Evolutionary conservation across 768 basidiomycete species (phyloP), one percentile per base, ranked within the genome.

Genomic region (Pleurotus tuber-regium): DNA sequence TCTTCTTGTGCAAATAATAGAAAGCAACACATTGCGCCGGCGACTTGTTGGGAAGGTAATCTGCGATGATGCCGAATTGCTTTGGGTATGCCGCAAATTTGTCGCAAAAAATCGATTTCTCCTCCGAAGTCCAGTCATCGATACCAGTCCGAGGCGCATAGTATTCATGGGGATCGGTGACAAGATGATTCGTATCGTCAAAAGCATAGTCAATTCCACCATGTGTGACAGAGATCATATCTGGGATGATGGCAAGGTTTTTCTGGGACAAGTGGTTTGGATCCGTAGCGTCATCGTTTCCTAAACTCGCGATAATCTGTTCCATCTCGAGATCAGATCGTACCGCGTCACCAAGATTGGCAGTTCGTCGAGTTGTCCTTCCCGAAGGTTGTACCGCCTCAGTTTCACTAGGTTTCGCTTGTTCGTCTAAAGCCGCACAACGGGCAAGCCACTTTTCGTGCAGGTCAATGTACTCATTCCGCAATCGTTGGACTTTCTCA

Each of bases 281-380:
- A 67, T 98, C 94, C n/a, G 87, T 90, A 25, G 91, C 83, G 54
- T 96, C 94, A 56, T 96, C 92, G 58, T 87, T 89, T 21, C 92
- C 93, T 33, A 97, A 73, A 61, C 87, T 91, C n/a, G 92, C 92
- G 52, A 98, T 89, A 63, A 98, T 93, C 69, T 94, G 92, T 61
- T 97, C 91, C 84, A 97, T 94, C 73, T 98, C 96, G 51, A 96
- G 78, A 67, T 98, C 95, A 14, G 94, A 93, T 3, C 92, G 86
- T 12, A 94, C 94, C 11, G 91, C 86, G 66, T 97, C 95, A 23
- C 91, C 91, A 55, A 90, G 70, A 36, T 70, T 71, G 0, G 87
- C 85, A 41, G 84, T 76, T 21, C 91, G 82, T 24, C 90, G 80
- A 7, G 89, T 91, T 35, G 87, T 85, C 44, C 90, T 76, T 18